phyloP scores from a whole-genome alignment of 305 asterid species.

The Solanum aculeatissimum region DNA sequence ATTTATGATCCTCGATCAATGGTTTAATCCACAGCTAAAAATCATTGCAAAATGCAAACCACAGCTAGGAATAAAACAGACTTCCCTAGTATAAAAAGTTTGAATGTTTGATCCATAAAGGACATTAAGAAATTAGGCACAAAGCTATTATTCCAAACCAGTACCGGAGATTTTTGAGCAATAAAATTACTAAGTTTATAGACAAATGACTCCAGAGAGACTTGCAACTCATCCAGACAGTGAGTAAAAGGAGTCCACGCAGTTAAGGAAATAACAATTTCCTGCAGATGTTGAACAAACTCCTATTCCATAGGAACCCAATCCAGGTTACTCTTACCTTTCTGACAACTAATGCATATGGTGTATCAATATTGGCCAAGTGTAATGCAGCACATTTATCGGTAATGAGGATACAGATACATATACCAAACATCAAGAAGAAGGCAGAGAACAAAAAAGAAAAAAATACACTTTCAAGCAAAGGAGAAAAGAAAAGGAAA shows the following conservation, averaged over 20 bases:
- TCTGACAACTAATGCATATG: not conserved
- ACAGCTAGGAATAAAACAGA: not conserved
- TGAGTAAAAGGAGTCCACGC: not conserved
- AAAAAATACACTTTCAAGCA: not conserved
- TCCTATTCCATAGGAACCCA: not conserved
- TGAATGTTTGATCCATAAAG: not conserved
- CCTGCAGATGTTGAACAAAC: not conserved
- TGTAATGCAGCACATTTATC: not conserved
- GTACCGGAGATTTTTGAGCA: not conserved
- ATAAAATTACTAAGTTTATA: not conserved
- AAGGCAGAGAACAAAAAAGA: not conserved
- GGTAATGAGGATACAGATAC: not conserved
- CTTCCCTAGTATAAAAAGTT: not conserved
- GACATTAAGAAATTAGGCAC: not conserved
- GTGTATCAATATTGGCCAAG: not conserved
- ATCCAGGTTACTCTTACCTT: not conserved
- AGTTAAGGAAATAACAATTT: not conserved
- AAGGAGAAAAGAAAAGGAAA: conserved; percentile 8
- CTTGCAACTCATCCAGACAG: not conserved
- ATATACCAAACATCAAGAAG: not conserved
- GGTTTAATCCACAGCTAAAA: not conserved
- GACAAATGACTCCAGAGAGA: not conserved
- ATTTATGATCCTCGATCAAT: not conserved
- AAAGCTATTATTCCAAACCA: not conserved
- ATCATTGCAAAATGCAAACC: not conserved